Evolutionary conservation across 306 rosid genomes (phyloP), one percentile per base, ranked within the genome.

Genomic region (Arachis hypogaea): DNA sequence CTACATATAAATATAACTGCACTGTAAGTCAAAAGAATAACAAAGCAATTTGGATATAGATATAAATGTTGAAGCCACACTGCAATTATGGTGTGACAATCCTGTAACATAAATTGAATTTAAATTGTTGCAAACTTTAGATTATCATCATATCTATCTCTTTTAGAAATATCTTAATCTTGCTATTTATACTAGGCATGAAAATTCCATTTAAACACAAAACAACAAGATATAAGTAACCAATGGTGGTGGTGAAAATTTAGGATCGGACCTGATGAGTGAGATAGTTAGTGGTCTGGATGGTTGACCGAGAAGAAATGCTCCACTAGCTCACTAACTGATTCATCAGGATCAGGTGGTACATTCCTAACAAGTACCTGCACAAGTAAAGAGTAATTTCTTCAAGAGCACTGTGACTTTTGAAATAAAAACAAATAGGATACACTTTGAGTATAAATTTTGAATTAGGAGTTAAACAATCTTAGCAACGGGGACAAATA

Each of bases 291-390:
- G 67, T 89, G 84, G 9, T 94, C 97, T 66, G 97, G 96, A 86
- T 94, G 97, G 69, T 94, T 94, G 85, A 92, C 99, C 85, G 92
- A 78, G 74, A 94, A 94, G 88, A 94, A 94, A 76, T 94, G 99
- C 69, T 94, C 99, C 78, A 94, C 97, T n/a, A 89, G 96, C 85
- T 94, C 93, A 63, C 85, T 71, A 68, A 94, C 80, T 22, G 96
- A 85, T 84, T 94, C 99, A 75, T 94, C 97, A 9, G 93, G 87
- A 84, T 94, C 99, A 7, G 93, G 92, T 55, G 99, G 99, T 78
- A 94, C 99, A 86, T 92, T 94, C 83, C 93, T 88, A 66, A 92
- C 99, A 67, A 94, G 83, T 61, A 94, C 96, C 99, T 94, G 75
- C 71, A 66, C 64, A 66, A 77, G 63, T 58, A 77, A 16, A 67